Percentiles rank a stretch among this genome's conserved stretches.
Conservation (phyloP, 331 rosid species). For the Quercus lobata region DNA sequence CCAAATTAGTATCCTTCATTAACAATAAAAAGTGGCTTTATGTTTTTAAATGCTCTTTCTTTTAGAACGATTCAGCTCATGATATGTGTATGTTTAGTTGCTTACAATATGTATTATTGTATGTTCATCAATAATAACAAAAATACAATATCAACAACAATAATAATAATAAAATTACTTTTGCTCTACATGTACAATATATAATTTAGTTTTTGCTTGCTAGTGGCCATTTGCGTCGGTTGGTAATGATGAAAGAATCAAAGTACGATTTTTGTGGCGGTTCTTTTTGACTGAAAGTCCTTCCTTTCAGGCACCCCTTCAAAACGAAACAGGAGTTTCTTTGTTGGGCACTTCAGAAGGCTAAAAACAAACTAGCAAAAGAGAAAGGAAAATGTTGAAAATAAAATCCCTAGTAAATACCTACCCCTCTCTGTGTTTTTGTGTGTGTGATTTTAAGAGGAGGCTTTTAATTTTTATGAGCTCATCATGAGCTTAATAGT, state of each 20-base stretch:
- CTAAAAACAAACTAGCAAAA: background rate
- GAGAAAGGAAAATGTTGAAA: background rate
- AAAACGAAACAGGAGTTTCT: background rate
- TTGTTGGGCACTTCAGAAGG: conserved; percentile 13
- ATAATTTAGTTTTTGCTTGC: background rate
- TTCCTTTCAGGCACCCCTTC: background rate
- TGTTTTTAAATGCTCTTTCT: background rate
- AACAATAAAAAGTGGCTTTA: background rate
- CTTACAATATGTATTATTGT: background rate
- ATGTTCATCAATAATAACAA: too few relatives aligned
- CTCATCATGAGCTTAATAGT: too few relatives aligned
- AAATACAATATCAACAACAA: background rate
- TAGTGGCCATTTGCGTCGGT: background rate
- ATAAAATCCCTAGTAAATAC: too few relatives aligned
- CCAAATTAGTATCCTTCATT: background rate
- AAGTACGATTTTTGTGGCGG: conserved; percentile 4
- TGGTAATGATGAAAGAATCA: conserved; percentile 27
- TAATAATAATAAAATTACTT: background rate
- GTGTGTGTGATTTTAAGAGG: too few relatives aligned
- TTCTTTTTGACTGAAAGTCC: conserved; percentile 8
- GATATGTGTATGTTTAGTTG: background rate
- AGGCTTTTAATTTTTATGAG: too few relatives aligned
- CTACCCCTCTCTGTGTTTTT: too few relatives aligned
- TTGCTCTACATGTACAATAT: background rate
- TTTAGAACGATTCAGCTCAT: background rate